Percentiles rank a stretch among this genome's conserved stretches.
These are phyloP conservation scores for Coccomyxa sp. DNA, from an alignment of 139 green algal species.

Conservation along the genomic window DNA sequence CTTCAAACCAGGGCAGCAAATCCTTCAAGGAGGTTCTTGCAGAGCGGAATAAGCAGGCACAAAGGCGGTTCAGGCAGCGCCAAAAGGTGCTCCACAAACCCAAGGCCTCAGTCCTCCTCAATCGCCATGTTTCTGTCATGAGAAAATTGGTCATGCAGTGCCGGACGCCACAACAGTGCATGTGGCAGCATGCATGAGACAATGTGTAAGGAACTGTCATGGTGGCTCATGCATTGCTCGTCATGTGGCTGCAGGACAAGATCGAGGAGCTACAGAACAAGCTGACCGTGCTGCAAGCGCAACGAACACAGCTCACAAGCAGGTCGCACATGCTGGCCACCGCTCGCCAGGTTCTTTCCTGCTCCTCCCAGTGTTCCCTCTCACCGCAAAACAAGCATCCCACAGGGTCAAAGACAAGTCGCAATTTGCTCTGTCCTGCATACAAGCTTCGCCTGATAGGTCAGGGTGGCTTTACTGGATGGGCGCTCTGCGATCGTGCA, in stretches of 20 bases:
- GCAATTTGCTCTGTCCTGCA: too few species aligned
- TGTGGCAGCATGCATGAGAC: background rate
- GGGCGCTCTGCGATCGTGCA: background rate
- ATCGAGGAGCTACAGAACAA: background rate
- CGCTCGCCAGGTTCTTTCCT: background rate
- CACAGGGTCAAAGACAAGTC: background rate
- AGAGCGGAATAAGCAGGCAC: constrained; percentile 5
- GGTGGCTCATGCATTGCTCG: background rate
- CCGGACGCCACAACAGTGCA: background rate
- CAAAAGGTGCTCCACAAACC: background rate
- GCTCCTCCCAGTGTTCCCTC: background rate
- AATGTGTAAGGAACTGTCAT: background rate
- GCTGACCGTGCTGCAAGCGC: background rate
- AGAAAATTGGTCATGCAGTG: background rate
- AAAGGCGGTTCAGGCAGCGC: background rate
- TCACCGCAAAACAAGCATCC: too few species aligned
- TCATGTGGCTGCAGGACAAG: constrained; percentile 4
- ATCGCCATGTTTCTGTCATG: background rate
- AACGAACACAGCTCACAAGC: background rate
- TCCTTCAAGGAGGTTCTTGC: constrained; percentile 5
- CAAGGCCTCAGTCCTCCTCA: background rate
- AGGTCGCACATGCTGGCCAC: background rate
- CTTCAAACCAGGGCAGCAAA: background rate
- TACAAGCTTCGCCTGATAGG: too few species aligned
- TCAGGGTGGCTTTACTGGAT: background rate